Conservation (phyloP, 345 rosid genomes). For the Rhodomyrtus tomentosa region DNA sequence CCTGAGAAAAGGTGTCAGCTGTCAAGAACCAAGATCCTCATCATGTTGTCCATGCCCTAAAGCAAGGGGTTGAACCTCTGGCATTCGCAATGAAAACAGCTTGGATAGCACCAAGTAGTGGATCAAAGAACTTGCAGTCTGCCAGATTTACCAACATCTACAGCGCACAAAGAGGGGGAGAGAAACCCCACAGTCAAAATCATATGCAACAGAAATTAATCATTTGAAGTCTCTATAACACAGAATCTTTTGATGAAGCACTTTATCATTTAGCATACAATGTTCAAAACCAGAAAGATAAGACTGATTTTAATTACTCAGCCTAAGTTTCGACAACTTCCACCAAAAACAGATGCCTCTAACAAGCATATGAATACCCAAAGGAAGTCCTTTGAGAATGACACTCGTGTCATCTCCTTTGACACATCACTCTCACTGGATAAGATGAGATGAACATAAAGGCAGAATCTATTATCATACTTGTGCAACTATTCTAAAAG, state of each 20-base stretch:
- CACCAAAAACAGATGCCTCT: neutral
- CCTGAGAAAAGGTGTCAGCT: neutral
- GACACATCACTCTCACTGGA: neutral
- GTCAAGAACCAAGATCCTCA: neutral
- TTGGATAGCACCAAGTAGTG: neutral
- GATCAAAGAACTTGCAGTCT: neutral
- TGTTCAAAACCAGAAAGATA: neutral
- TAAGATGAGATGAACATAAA: neutral
- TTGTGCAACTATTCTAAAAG: neutral
- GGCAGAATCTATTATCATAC: neutral
- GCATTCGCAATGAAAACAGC: neutral
- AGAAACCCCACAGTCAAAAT: neutral
- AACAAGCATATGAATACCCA: neutral
- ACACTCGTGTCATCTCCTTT: neutral
- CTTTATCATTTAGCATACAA: neutral
- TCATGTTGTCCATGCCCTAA: neutral
- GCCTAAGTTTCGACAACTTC: neutral
- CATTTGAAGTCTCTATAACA: neutral
- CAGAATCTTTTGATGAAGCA: neutral
- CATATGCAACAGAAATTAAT: neutral
- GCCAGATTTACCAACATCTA: neutral
- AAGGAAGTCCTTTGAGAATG: neutral
- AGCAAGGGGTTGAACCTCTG: neutral
- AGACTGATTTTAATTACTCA: neutral
- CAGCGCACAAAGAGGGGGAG: neutral